These are phyloP conservation scores for Candida insectalens DNA, from an alignment of 805 yeast species.

Conservation along the genomic window DNA sequence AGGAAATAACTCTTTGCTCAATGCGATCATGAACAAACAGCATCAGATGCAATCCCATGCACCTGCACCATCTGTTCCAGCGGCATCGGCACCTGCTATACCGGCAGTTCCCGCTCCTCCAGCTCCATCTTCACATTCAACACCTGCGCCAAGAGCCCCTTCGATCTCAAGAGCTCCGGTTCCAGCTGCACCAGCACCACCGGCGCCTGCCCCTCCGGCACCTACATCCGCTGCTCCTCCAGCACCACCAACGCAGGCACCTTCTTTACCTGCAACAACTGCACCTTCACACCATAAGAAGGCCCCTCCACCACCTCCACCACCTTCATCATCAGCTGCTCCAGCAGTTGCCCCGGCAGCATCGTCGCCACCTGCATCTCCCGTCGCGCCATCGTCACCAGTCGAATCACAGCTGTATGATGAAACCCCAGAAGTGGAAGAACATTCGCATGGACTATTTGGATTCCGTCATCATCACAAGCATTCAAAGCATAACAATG, in stretches of 20 bases:
- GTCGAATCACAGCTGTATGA: constrained; percentile 3
- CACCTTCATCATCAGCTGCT: constrained; percentile 3
- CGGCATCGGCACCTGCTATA: constrained; percentile 12
- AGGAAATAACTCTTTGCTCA: constrained; percentile 3
- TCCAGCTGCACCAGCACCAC: no score
- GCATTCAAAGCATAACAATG: constrained; percentile 18
- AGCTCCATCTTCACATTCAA: constrained; percentile 3
- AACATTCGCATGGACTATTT: constrained; percentile 6
- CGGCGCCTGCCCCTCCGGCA: constrained; percentile 7
- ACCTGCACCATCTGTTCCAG: constrained; percentile 11
- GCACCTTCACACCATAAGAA: no score
- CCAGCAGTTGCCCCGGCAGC: constrained; percentile 7
- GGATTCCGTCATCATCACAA: constrained; percentile 6
- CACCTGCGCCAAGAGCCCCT: constrained; percentile 1
- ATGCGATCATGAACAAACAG: constrained; percentile 2
- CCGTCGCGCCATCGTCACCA: not conserved
- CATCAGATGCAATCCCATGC: constrained; percentile 8
- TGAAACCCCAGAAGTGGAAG: constrained; percentile 15
- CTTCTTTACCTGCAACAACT: constrained; percentile 5
- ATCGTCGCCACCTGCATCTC: constrained; percentile 21
- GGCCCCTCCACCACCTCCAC: constrained; percentile 4
- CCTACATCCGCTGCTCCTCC: constrained; percentile 16
- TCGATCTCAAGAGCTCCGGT: constrained; percentile 5
- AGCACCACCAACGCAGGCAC: constrained; percentile 4
- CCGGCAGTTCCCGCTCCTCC: constrained; percentile 8